Conservation (phyloP, 306 rosid species). For the Biancaea sappan region DNA sequence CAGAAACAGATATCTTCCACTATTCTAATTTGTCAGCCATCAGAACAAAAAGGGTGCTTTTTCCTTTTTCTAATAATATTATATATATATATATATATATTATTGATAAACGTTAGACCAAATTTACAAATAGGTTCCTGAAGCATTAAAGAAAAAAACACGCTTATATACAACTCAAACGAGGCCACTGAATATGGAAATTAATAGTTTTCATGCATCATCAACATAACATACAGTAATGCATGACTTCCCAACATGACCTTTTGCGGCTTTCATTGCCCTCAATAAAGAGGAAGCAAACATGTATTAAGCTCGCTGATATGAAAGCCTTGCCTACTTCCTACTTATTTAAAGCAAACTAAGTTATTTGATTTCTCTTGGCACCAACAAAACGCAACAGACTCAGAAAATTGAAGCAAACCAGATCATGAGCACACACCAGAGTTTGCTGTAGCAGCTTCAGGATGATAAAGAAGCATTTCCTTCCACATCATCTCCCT, state of each 20-base stretch:
- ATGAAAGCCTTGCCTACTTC: conserved; percentile 37
- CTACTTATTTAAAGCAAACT: conserved; percentile 48
- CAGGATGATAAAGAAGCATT: conserved; percentile 92
- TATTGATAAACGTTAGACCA: conserved; percentile 36
- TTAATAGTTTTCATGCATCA: conserved; percentile 38
- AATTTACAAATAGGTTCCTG: conserved; percentile 47
- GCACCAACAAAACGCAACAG: conserved; percentile 29
- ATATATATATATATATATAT: background rate
- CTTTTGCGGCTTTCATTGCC: conserved; percentile 21
- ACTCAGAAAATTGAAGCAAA: conserved; percentile 12
- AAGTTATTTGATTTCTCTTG: conserved; percentile 38
- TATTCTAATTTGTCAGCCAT: background rate
- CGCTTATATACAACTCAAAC: conserved; percentile 50
- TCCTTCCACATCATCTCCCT: conserved; percentile 98
- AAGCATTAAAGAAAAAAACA: conserved; percentile 42
- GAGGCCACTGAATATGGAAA: conserved; percentile 20
- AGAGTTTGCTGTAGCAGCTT: conserved; percentile 40
- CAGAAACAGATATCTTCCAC: background rate
- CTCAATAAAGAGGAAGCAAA: conserved; percentile 41
- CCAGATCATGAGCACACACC: conserved; percentile 45
- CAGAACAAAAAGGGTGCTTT: background rate
- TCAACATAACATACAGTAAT: conserved; percentile 40
- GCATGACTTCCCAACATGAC: conserved; percentile 40
- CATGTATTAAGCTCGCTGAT: conserved; percentile 27
- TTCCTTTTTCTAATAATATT: conserved; percentile 8